These are phyloP conservation scores for Petunia axillaris DNA, from an alignment of 257 asterid genomes.

Conservation along the genomic window DNA sequence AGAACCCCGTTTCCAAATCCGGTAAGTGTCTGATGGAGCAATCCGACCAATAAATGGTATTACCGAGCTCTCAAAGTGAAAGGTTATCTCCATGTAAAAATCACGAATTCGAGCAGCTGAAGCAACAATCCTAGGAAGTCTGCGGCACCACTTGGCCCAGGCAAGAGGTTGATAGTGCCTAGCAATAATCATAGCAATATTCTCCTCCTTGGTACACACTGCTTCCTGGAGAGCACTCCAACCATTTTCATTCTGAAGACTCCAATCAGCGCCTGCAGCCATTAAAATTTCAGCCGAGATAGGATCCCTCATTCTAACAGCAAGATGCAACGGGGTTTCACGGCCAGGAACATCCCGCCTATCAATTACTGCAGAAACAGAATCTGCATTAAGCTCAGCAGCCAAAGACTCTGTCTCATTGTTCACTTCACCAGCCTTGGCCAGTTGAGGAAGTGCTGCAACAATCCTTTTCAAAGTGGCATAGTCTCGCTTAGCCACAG, in stretches of 20 bases:
- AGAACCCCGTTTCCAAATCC: slow-evolving; percentile 97
- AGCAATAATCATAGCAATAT: slow-evolving; percentile 94
- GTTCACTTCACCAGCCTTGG: slow-evolving; percentile 92
- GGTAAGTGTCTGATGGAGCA: slow-evolving; percentile 97
- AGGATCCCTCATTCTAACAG: slow-evolving; percentile 77
- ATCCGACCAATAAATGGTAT: slow-evolving; percentile 96
- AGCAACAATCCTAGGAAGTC: slow-evolving; percentile 98
- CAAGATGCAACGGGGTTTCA: slow-evolving; percentile 96
- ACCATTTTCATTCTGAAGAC: slow-evolving; percentile 96
- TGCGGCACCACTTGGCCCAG: slow-evolving; percentile 99
- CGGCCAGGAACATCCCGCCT: slow-evolving; percentile 96
- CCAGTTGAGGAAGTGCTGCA: slow-evolving; percentile 69
- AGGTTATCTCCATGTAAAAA: slow-evolving; percentile 96
- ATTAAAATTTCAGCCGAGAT: slow-evolving; percentile 89
- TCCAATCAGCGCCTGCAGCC: slow-evolving; percentile 99
- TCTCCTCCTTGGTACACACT: slow-evolving; percentile 94
- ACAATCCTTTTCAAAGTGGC: slow-evolving; percentile 65
- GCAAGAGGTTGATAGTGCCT: slow-evolving; percentile 98
- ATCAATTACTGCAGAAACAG: slow-evolving; percentile 75
- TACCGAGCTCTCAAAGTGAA: slow-evolving; percentile 97
- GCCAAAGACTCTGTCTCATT: slow-evolving; percentile 79
- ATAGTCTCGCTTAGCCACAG: slow-evolving; percentile 74
- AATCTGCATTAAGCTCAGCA: slow-evolving; percentile 85
- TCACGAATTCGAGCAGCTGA: slow-evolving; percentile 88
- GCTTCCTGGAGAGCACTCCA: slow-evolving; percentile 99